Base-by-base conservation (phyloP, 768 basidiomycete genomes). In the Asterophora parasitica region DNA sequence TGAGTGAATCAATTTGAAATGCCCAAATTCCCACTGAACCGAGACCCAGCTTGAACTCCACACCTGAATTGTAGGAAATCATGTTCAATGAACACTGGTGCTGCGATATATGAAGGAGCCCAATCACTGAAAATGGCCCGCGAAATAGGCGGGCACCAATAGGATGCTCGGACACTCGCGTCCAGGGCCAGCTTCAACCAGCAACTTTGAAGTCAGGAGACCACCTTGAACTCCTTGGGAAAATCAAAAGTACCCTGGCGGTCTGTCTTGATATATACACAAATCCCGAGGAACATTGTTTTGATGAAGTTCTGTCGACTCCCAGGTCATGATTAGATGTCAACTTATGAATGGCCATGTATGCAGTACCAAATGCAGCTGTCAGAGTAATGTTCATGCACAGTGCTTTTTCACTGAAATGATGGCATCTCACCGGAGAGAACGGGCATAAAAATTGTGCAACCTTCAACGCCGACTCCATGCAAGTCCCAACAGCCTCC, bases 231-330 rank as follows among this genome's bases (percentile, higher is more conserved):
- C 33, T 34, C 32, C 36, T 50, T 41, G 26, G 42, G 32, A 40
- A 28, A 44, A 20, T 9, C 17, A 13, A 8, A 28, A 16, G n/a
- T 23, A 17, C 30, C 38, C 28, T 48, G 28, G 37, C 37, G n/a
- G n/a, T n/a, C 49, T 50, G 49, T 9, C n/a, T 16, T 30, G 23
- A 6, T 39, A 13, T 11, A 43, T 33, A 17, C 42, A 20, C 13
- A 41, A 32, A 48, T 30, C 44, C 48, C 48, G 48, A 49, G 48
- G 48, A 49, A 44, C 42, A 44, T 32, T 17, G 30, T 40, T 37
- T 39, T 40, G 43, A 48, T 33, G 41, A 23, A 3, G 23, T 23
- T 23, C 23, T 23, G n/a, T n/a, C n/a, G 23, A 23, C 23, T 12
- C 9, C 26, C 30, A 49, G 43, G 35, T 13, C 27, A 31, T 17